phyloP scores from a whole-genome alignment of 306 rosid genomes.

The Rosa persica region DNA sequence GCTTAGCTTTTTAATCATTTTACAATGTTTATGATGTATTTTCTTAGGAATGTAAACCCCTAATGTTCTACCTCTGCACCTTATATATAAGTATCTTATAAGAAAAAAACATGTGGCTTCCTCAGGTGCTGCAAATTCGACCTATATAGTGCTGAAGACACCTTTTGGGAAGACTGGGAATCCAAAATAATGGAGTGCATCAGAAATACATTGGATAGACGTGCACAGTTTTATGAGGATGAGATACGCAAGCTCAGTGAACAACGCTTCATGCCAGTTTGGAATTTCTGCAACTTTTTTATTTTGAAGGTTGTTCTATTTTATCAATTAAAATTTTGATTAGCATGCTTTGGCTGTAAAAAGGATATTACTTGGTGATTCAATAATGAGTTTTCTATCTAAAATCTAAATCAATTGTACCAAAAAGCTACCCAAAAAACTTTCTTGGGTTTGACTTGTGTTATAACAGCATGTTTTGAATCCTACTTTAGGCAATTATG shows the following conservation, averaged over 20 bases:
- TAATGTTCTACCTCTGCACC: background rate
- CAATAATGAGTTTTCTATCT: background rate
- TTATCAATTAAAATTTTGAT: constrained; percentile 31
- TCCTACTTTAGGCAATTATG: constrained; percentile 5
- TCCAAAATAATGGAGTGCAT: constrained; percentile 86
- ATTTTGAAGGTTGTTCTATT: constrained; percentile 77
- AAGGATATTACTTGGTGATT: constrained; percentile 13
- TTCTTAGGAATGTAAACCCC: background rate
- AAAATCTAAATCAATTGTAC: background rate
- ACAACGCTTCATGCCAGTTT: constrained; percentile 94
- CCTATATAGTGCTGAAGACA: constrained; percentile 75
- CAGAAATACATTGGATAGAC: constrained; percentile 92
- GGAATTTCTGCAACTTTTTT: constrained; percentile 99
- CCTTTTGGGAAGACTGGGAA: constrained; percentile 96
- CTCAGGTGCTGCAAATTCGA: constrained; percentile 95
- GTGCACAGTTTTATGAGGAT: constrained; percentile 96
- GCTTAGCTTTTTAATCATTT: background rate
- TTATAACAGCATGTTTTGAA: background rate
- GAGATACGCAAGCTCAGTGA: constrained; percentile 98
- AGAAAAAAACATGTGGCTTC: constrained; percentile 16
- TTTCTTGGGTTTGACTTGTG: constrained; percentile 1
- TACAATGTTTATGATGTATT: background rate
- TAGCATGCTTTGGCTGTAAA: constrained; percentile 13
- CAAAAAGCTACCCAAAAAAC: background rate
- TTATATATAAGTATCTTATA: background rate